Percentiles rank a stretch among this genome's conserved stretches.
phyloP scores from a whole-genome alignment of 225 moss, liverwort and hornwort genomes.

The Pseudoscleropodium purum region DNA sequence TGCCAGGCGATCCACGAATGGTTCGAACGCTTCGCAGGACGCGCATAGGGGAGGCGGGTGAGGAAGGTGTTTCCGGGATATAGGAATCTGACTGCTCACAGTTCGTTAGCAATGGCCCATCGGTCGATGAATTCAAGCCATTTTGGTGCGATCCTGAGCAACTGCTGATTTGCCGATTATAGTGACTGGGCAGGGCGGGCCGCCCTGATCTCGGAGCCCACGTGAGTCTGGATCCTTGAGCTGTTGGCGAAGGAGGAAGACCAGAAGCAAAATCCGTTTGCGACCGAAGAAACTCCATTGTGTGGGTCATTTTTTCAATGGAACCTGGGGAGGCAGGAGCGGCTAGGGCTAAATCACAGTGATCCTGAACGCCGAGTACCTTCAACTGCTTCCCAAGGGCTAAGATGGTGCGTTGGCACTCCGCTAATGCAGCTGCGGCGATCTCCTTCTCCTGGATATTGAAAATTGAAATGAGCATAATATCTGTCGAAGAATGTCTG shows the following conservation, averaged over 20 bases:
- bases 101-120: not conserved
- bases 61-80: not conserved
- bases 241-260: not conserved
- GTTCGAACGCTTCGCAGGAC: constrained; percentile 42
- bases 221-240: constrained; percentile 18
- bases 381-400: constrained; percentile 62
- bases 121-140: not conserved
- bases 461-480: not conserved
- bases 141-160: not conserved
- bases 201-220: constrained; percentile 25
- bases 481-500: not conserved
- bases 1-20: constrained; percentile 13
- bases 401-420: constrained; percentile 52
- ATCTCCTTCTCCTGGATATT: constrained; percentile 37
- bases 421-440: constrained; percentile 41
- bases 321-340: constrained; percentile 14
- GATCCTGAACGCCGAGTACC: constrained; percentile 35
- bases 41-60: constrained; percentile 16
- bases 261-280: constrained; percentile 17
- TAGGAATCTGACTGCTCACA: constrained; percentile 11
- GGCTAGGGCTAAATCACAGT: not conserved
- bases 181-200: not conserved
- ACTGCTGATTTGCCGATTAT: constrained; percentile 6
- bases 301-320: constrained; percentile 37
- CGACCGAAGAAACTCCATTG: constrained; percentile 43